A percentile compares a stretch with the other conserved stretches of the same genome.
These are phyloP conservation scores for Acer saccharum DNA, from an alignment of 345 rosid species.

Conservation along the genomic window DNA sequence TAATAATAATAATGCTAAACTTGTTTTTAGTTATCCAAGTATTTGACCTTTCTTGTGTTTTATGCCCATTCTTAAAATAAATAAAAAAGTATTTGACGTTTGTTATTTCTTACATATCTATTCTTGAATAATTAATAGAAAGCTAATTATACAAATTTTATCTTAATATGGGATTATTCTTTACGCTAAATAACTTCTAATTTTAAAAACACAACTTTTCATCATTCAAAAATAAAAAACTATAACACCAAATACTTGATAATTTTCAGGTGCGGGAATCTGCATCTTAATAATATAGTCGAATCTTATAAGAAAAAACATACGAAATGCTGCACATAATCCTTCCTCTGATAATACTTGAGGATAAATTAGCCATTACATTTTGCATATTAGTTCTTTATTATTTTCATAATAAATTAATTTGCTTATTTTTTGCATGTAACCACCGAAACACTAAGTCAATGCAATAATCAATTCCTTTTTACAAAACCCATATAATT, in stretches of 20 bases:
- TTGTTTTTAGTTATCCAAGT: too few species aligned
- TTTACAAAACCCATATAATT: neutral
- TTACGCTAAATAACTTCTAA: neutral
- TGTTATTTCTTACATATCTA: too few species aligned
- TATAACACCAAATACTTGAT: too few species aligned
- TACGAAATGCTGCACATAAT: too few species aligned
- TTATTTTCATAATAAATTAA: neutral
- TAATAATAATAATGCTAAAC: neutral
- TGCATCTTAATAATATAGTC: too few species aligned
- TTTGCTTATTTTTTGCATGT: neutral
- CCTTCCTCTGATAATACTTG: neutral
- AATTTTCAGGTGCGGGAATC: too few species aligned
- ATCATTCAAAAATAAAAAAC: too few species aligned
- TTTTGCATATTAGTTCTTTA: neutral
- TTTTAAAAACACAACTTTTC: neutral
- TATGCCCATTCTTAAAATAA: too few species aligned
- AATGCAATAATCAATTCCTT: constrained; percentile 1
- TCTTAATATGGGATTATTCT: neutral
- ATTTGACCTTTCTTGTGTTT: neutral
- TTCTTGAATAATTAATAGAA: too few species aligned
- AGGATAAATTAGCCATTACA: neutral
- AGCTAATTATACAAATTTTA: too few species aligned
- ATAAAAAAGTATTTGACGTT: too few species aligned
- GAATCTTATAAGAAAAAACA: too few species aligned
- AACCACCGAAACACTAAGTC: constrained; percentile 19